These are phyloP conservation scores for Zangia roseola DNA, from an alignment of 768 basidiomycete species.

Conservation along the genomic window DNA sequence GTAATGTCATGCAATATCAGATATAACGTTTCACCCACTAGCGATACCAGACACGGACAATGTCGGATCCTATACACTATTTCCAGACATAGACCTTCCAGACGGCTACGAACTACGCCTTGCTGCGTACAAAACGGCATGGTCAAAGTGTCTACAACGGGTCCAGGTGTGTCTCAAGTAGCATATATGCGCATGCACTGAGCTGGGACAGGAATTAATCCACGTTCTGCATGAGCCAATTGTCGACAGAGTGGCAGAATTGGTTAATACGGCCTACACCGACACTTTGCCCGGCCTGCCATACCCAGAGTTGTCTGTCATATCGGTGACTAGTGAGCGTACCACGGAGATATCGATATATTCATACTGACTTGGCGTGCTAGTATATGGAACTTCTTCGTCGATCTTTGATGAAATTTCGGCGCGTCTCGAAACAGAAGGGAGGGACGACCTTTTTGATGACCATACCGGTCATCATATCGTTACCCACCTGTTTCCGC, in stretches of 20 bases:
- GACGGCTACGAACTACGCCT: slow-evolving; percentile 43
- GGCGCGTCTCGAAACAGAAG: slow-evolving; percentile 32
- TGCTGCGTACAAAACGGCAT: slow-evolving; percentile 53
- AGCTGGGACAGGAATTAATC: slow-evolving; percentile 41
- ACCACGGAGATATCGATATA: not conserved
- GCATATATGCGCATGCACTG: slow-evolving; percentile 1
- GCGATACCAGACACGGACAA: slow-evolving; percentile 14
- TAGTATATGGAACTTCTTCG: slow-evolving; percentile 46
- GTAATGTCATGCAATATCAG: slow-evolving; percentile 11
- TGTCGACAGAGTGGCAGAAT: slow-evolving; percentile 41
- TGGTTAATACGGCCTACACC: slow-evolving; percentile 45
- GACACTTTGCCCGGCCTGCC: slow-evolving; percentile 55
- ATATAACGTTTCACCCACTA: not conserved
- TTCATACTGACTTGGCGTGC: slow-evolving; percentile 2
- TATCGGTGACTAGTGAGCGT: slow-evolving; percentile 52
- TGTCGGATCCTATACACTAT: slow-evolving; percentile 25
- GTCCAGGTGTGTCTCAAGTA: slow-evolving; percentile 46
- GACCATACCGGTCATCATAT: slow-evolving; percentile 21
- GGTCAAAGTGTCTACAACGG: slow-evolving; percentile 56
- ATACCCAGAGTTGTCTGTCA: slow-evolving; percentile 56
- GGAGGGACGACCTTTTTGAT: slow-evolving; percentile 23
- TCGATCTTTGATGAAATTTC: slow-evolving; percentile 48
- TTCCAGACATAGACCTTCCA: slow-evolving; percentile 29
- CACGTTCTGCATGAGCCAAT: slow-evolving; percentile 48
- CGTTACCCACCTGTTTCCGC: slow-evolving; percentile 53